Percentiles rank a stretch among this genome's conserved stretches.
Evolutionary conservation across 805 yeast species (phyloP).

Genomic region (Wickerhamiella spandovensis): DNA sequence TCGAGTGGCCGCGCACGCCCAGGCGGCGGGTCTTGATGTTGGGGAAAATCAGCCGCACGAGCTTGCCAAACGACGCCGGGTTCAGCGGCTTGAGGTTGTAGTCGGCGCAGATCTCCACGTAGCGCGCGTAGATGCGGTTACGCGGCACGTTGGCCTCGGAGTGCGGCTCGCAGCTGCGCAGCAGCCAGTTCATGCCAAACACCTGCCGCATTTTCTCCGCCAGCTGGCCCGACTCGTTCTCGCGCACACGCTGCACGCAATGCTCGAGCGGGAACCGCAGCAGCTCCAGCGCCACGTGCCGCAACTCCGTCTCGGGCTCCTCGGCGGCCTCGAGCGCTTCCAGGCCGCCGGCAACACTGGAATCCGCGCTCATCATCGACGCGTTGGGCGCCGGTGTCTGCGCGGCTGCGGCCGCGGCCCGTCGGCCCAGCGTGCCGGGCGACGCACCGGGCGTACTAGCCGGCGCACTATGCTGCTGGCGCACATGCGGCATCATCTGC

Average conservation of each 20-base stretch:
- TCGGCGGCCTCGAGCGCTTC: neutral
- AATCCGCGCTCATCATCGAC: neutral
- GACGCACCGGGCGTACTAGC: neutral
- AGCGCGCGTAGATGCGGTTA: constrained; percentile 53
- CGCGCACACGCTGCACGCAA: constrained; percentile 9
- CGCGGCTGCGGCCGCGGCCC: neutral
- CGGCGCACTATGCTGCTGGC: neutral
- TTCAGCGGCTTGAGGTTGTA: constrained; percentile 44
- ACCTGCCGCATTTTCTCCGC: constrained; percentile 37
- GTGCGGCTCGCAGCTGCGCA: constrained; percentile 44
- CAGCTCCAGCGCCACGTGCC: constrained; percentile 8
- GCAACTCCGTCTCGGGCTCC: constrained; percentile 7
- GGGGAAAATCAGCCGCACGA: constrained; percentile 54
- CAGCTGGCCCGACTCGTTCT: constrained; percentile 9
- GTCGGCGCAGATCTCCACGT: constrained; percentile 43
- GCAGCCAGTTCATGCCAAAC: constrained; percentile 71
- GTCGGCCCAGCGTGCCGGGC: neutral
- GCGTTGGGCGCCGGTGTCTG: neutral
- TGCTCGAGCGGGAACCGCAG: constrained; percentile 10
- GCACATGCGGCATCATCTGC: neutral
- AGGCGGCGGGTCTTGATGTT: constrained; percentile 58
- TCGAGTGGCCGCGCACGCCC: constrained; percentile 71
- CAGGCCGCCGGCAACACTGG: neutral
- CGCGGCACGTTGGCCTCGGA: constrained; percentile 47
- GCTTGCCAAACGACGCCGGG: constrained; percentile 69